Evolutionary conservation across 306 rosid species (phyloP), one percentile per base, ranked within the genome.

Genomic region (Macrotyloma uniflorum): DNA sequence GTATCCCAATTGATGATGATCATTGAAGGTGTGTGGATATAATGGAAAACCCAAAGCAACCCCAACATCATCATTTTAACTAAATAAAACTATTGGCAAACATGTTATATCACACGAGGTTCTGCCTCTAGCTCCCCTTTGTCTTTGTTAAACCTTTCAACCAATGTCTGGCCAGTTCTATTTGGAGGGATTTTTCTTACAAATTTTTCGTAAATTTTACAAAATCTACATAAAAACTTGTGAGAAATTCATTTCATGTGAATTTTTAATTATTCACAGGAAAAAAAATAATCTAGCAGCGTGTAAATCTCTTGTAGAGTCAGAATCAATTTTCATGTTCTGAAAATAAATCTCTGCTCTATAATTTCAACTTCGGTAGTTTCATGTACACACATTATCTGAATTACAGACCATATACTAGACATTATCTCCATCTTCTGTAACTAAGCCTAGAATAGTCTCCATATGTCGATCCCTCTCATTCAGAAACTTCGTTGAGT

Each of bases 401-500:
- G 79, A 79, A 36, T 57, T 19, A 47, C 35, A 42, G 28, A 40
- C 40, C 75, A 75, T 58, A 30, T 6, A 19, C 78, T 86, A 83
- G 46, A 50, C 35, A 16, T 35, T 3, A 61, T 10, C 36, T 58
- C 8, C 45, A 46, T 61, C 72, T 7, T 55, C 77, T 24, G 77
- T 59, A 8, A 8, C 19, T 8, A 85, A 75, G 26, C 88, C 85
- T 61, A 90, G 86, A 66, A 89, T 85, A 62, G 84, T 81, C 82
- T 88, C 91, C 86, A 83, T 74, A 13, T 87, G 85, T 72, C 83
- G 79, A 81, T 86, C 89, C 28, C 80, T 66, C 15, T 90, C 94
- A 45, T 16, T 86, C 80, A 91, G 80, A 24, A 78, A 67, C 81
- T 91, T 90, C 2, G 97, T 96, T 49, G 94, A 91, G 86, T 93